Base-by-base conservation (phyloP, 352 stramenopile genomes). In the Pythium aquatile region DNA sequence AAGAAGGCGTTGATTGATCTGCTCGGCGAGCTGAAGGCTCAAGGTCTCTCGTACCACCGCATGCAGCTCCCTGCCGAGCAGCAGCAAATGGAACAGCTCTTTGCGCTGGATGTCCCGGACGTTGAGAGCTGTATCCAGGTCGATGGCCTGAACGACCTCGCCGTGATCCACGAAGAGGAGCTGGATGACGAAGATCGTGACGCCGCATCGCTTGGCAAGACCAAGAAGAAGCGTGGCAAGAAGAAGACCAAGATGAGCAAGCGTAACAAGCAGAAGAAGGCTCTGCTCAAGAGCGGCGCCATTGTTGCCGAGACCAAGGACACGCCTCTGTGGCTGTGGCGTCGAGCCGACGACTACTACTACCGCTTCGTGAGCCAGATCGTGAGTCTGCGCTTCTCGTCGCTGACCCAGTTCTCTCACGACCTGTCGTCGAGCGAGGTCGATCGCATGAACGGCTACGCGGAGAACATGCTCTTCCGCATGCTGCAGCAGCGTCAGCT, bases 1-100 rank as follows among this genome's bases (percentile, higher is more conserved):
- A 97, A 99, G 79, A 91, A 98, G 61, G 97, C 97, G 16, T 73
- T 99, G 5, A 87, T 98, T 28, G 97, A 99, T 65, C 73, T 99
- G 20, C 87, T 99, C 6, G 69, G 75, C 11, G 92, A 93, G 58
- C 70, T 98, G 2, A 92, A 96, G 58, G 75, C 77, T 1, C 87
- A 97, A 26, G 94, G 93, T 0, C 81, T 97, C 65, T 64, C 63
- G 20, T 90, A 90, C 62, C 83, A 94, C 51, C 83, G 85, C 58
- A 77, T 87, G 51, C 85, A 93, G 32, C 58, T 94, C 10, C 87
- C 87, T 10, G 46, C 68, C 16, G 72, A 96, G 55, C 81, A 91
- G 60, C 84, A 93, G 37, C 74, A 88, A 20, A 94, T 94, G 49
- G 77, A 92, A 53, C 80, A 87, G 59, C 68, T 96, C 17, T 92